Conservation (phyloP, 768 basidiomycete species). For the Suillus luteus region DNA sequence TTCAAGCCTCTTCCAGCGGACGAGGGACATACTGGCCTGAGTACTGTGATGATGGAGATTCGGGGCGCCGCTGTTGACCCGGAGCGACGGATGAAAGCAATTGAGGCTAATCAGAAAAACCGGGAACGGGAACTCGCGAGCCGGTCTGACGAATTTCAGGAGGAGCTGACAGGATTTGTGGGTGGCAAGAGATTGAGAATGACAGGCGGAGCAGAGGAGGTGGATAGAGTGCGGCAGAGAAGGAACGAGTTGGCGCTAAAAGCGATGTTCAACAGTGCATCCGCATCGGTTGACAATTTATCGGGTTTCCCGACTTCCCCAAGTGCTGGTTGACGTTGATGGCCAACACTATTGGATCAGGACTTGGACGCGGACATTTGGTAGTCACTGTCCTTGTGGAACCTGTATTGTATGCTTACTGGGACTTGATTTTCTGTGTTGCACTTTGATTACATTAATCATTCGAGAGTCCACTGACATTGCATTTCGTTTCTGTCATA, state of each 20-base stretch:
- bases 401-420: neutral
- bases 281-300: conserved; percentile 9
- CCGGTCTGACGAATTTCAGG: conserved; percentile 80
- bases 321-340: neutral
- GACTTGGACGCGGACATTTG: neutral
- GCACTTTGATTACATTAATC: conserved; percentile 3
- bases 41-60: conserved; percentile 89
- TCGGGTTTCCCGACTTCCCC: neutral
- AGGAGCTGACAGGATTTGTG: conserved; percentile 86
- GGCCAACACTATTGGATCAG: neutral
- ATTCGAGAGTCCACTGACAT: neutral
- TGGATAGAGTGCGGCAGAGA: conserved; percentile 83
- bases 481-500: conserved; percentile 1
- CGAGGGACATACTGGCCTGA: conserved; percentile 66
- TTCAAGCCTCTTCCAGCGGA: conserved; percentile 67
- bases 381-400: neutral
- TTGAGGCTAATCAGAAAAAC: conserved; percentile 83
- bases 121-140: conserved; percentile 74
- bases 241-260: conserved; percentile 83
- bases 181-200: conserved; percentile 85
- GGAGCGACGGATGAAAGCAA: conserved; percentile 85
- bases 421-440: conserved; percentile 4
- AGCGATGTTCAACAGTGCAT: conserved; percentile 70
- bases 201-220: conserved; percentile 94
- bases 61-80: conserved; percentile 81